Evolutionary conservation across 305 asterid species (phyloP), one percentile per base, ranked within the genome.

Genomic region (Solanum hybrid): DNA sequence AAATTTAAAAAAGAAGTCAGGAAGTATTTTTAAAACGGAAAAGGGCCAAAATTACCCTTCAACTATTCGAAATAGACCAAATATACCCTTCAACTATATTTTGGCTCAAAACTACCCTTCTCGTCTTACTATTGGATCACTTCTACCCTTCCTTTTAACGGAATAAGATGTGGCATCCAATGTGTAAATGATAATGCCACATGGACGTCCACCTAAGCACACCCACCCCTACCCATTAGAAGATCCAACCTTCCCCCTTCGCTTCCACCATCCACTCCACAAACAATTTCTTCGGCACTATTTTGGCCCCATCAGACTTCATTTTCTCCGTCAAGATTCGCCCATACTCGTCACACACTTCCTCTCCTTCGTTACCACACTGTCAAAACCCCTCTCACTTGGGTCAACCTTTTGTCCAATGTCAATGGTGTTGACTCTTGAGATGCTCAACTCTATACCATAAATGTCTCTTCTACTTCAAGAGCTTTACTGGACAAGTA

Each of bases 341-440:
- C 66, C 66, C 0, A 56, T 56, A 56, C 10, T 0, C 66, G 24
- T 1, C 66, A 56, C 66, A 2, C 24, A 10, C 66, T 56, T 56
- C n/a, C 10, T 56, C 66, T 56, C 24, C 3, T 40, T 56, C 3
- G 69, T 89, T 93, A 93, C 92, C 96, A 94, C 92, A 93, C 94
- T 36, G 88, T 96, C 78, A 91, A 88, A 32, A 93, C 92, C 13
- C 92, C 96, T 5, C 97, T 96, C 90, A 89, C 91, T 26, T 95
- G 94, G 93, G 79, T 87, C 27, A 29, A 92, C 36, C 92, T 95
- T 80, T 90, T 92, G 84, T 64, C 96, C 2, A 91, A 88, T 32
- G 87, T 66, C 79, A 91, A 93, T 79, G 94, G 93, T 31, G 91
- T 0, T 56, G 69, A 17, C 69, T 56, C 69, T 90, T 11, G 91